These are phyloP conservation scores for Myxozyma lipomycoides DNA, from an alignment of 805 yeast species.

Conservation along the genomic window DNA sequence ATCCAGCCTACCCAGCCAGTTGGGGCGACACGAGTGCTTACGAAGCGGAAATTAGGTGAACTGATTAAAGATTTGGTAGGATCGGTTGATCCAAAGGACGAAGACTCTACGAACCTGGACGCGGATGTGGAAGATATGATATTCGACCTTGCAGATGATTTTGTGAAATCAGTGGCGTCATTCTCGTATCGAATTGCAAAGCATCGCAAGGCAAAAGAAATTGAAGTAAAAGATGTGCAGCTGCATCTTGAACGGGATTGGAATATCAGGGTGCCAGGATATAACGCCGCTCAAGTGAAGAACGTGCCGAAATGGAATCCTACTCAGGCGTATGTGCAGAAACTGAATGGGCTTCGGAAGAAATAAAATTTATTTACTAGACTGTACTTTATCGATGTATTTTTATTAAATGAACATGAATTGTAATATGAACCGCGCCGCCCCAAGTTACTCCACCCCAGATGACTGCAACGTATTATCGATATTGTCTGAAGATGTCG, in stretches of 20 bases:
- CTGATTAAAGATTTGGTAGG: constrained; percentile 50
- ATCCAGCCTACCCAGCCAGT: not conserved
- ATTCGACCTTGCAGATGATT: constrained; percentile 90
- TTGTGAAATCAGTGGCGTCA: constrained; percentile 79
- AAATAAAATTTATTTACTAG: no score
- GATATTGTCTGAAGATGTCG: no score
- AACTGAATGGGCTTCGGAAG: constrained; percentile 29
- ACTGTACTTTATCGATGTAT: no score
- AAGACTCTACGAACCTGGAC: constrained; percentile 51
- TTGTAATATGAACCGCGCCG: no score
- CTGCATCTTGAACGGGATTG: constrained; percentile 84
- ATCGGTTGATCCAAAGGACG: constrained; percentile 68
- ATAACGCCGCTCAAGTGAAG: constrained; percentile 82
- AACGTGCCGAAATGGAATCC: constrained; percentile 40
- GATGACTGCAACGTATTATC: no score
- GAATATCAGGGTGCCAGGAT: constrained; percentile 92
- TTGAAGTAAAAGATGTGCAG: constrained; percentile 86
- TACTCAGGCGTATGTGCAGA: constrained; percentile 38
- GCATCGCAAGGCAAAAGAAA: constrained; percentile 79
- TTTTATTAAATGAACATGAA: no score
- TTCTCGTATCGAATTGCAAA: constrained; percentile 93
- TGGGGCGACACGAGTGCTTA: constrained; percentile 52
- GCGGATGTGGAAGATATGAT: constrained; percentile 91
- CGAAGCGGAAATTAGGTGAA: constrained; percentile 83
- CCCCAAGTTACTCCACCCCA: no score